These are phyloP conservation scores for Fusarium sp. DNA, from an alignment of 2,329 filamentous ascomycete species.

Conservation along the genomic window DNA sequence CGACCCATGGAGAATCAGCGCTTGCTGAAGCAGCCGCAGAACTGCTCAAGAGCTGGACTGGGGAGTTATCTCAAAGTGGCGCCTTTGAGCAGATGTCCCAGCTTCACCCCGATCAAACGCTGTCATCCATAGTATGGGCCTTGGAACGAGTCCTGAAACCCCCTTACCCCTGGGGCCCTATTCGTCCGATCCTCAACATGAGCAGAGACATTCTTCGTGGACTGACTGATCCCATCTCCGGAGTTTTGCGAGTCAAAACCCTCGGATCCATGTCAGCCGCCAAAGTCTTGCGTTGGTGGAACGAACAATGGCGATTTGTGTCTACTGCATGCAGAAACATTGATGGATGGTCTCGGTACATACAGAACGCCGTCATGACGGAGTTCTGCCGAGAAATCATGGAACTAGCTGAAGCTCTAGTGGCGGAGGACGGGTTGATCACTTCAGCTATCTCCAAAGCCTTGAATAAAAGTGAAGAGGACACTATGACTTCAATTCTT, in stretches of 20 bases:
- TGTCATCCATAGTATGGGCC: slow-evolving; percentile 58
- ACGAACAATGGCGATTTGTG: slow-evolving; percentile 82
- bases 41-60: slow-evolving; percentile 84
- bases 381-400: slow-evolving; percentile 96
- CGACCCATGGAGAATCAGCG: slow-evolving; percentile 83
- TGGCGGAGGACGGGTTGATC: slow-evolving; percentile 87
- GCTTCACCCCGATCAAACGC: slow-evolving; percentile 55
- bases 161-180: slow-evolving; percentile 65
- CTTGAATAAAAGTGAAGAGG: slow-evolving; percentile 51
- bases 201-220: slow-evolving; percentile 67
- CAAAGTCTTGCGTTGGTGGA: slow-evolving; percentile 83
- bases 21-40: slow-evolving; percentile 85
- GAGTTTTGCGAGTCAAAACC: slow-evolving; percentile 65
- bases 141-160: slow-evolving; percentile 52
- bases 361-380: slow-evolving; percentile 83
- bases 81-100: slow-evolving; percentile 56
- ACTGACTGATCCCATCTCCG: slow-evolving; percentile 67
- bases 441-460: slow-evolving; percentile 70
- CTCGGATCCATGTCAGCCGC: slow-evolving; percentile 71
- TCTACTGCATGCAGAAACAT: slow-evolving; percentile 85
- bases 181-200: slow-evolving; percentile 67
- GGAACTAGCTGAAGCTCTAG: slow-evolving; percentile 87
- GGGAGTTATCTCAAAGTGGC: slow-evolving; percentile 64
- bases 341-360: slow-evolving; percentile 82
- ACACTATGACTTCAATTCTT: slow-evolving; percentile 56